These are phyloP conservation scores for Roridomyces roridus DNA, from an alignment of 768 basidiomycete genomes.

Conservation along the genomic window DNA sequence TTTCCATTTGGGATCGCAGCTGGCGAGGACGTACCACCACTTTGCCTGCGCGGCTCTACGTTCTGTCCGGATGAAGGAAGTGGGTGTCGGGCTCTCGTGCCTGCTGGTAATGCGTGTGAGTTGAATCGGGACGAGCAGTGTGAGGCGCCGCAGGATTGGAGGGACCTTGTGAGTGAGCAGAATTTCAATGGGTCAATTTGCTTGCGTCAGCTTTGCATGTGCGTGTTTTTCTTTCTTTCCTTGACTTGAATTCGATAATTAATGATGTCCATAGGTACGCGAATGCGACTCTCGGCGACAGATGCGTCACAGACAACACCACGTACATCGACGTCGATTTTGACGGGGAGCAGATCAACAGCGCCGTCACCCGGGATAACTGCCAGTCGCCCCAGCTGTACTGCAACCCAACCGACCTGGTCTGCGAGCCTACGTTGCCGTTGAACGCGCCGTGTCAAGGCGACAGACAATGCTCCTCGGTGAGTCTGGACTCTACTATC, in stretches of 20 bases:
- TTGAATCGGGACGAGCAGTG: constrained; percentile 69
- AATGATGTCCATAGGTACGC: constrained; percentile 53
- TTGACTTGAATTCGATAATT: not conserved
- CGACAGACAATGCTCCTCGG: constrained; percentile 61
- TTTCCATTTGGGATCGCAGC: constrained; percentile 59
- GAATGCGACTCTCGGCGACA: constrained; percentile 55
- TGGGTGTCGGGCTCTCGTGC: constrained; percentile 51
- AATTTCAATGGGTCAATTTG: constrained; percentile 66
- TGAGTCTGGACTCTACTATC: constrained; percentile 27
- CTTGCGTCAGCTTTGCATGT: constrained; percentile 65
- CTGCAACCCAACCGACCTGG: constrained; percentile 51
- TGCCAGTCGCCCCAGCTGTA: constrained; percentile 59
- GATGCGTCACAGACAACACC: constrained; percentile 60
- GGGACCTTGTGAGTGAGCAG: constrained; percentile 42
- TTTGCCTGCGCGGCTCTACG: constrained; percentile 55
- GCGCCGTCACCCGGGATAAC: constrained; percentile 63
- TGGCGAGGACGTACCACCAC: constrained; percentile 50
- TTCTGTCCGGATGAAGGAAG: constrained; percentile 76
- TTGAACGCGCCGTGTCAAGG: constrained; percentile 50
- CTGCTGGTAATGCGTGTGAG: constrained; percentile 58
- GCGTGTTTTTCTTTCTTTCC: constrained; percentile 26
- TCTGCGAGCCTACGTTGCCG: constrained; percentile 52
- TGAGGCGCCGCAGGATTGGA: constrained; percentile 44
- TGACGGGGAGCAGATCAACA: constrained; percentile 46
- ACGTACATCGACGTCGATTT: constrained; percentile 55